Conservation (phyloP, 2,329 filamentous ascomycete genomes). For the Pseudogymnoascus sp. region DNA sequence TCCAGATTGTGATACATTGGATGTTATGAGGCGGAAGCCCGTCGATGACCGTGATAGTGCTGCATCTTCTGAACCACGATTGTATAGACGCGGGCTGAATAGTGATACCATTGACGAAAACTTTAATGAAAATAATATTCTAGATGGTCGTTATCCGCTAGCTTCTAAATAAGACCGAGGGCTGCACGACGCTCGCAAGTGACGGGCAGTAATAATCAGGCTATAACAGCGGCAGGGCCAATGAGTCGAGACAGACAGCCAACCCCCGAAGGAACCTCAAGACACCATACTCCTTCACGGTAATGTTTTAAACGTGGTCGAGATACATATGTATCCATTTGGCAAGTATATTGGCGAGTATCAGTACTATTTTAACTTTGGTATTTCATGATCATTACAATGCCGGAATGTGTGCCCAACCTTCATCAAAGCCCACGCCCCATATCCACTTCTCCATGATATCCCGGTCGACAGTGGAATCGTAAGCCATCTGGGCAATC, state of each 20-base stretch:
- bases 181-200: background rate
- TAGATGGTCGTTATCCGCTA: background rate
- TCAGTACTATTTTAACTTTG: no score
- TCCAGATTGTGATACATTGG: background rate
- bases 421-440: constrained; percentile 4
- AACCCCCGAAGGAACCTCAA: no score
- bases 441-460: constrained; percentile 1
- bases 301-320: no score
- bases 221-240: no score
- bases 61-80: background rate
- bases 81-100: background rate
- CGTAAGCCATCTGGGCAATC: constrained; percentile 8
- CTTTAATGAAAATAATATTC: background rate
- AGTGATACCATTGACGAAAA: background rate
- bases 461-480: background rate
- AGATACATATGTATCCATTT: no score
- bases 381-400: no score
- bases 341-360: no score
- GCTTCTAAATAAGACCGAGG: background rate
- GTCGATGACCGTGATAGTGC: background rate
- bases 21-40: no score
- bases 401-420: background rate
- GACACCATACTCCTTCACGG: no score
- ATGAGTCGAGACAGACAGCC: no score
- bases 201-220: background rate